Evolutionary conservation across 306 rosid genomes (phyloP).

Genomic region (Phaseolus lunatus): DNA sequence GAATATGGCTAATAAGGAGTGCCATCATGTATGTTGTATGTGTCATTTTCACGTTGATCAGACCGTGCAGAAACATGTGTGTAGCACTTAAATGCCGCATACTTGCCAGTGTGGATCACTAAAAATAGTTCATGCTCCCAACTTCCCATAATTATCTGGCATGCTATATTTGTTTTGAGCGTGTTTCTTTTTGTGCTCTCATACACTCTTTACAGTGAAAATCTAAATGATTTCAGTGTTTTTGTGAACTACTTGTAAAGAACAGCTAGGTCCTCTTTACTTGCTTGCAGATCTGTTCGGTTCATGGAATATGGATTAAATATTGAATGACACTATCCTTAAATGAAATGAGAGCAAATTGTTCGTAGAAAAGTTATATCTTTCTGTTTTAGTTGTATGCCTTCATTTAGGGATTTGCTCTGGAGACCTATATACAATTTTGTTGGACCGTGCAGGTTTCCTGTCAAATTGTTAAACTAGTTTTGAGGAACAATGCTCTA

Average conservation of each 20-base stretch:
- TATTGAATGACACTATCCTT: constrained; percentile 14
- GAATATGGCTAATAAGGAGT: no score
- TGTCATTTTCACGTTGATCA: constrained; percentile 36
- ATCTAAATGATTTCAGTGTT: constrained; percentile 25
- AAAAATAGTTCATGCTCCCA: constrained; percentile 25
- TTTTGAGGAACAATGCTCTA: constrained; percentile 98
- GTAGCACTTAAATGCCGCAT: neutral
- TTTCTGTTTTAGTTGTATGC: constrained; percentile 31
- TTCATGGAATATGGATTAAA: constrained; percentile 30
- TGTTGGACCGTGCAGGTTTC: constrained; percentile 91
- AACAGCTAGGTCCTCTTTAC: constrained; percentile 17
- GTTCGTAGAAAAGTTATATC: constrained; percentile 37
- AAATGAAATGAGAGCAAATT: constrained; percentile 14
- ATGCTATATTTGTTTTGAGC: constrained; percentile 34
- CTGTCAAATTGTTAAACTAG: constrained; percentile 83
- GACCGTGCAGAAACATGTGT: neutral
- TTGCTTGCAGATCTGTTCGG: constrained; percentile 27
- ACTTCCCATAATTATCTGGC: constrained; percentile 29
- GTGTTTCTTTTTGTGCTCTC: constrained; percentile 10
- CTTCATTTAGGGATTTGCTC: constrained; percentile 56
- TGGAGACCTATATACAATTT: constrained; percentile 59
- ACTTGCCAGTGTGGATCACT: constrained; percentile 13
- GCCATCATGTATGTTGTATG: constrained; percentile 7
- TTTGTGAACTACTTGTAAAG: constrained; percentile 27
- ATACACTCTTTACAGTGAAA: neutral